A percentile compares a stretch with the other conserved stretches of the same genome.
phyloP scores from a whole-genome alignment of 306 rosid genomes.

The Hylodesmum podocarpum region DNA sequence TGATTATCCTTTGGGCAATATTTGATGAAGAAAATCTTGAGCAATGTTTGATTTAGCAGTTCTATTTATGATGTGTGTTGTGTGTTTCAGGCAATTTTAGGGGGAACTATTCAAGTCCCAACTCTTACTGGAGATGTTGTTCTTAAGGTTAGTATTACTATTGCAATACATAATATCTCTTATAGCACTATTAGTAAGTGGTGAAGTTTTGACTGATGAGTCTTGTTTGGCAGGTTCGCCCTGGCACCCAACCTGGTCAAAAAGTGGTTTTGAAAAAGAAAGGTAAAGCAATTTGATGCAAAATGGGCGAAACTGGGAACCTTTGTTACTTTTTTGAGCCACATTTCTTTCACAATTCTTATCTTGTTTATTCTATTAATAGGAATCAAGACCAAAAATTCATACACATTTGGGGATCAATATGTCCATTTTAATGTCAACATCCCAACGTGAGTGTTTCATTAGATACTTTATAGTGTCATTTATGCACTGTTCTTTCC shows the following conservation, averaged over 20 bases:
- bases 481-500: background rate
- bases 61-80: background rate
- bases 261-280: slow-evolving; percentile 90
- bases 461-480: background rate
- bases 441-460: slow-evolving; percentile 73
- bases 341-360: background rate
- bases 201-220: background rate
- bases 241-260: slow-evolving; percentile 90
- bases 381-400: slow-evolving; percentile 72
- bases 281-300: slow-evolving; percentile 52
- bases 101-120: slow-evolving; percentile 90
- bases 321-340: background rate
- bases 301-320: background rate
- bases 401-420: slow-evolving; percentile 75
- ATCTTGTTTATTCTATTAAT: slow-evolving; percentile 16
- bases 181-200: background rate
- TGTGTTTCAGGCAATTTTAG: slow-evolving; percentile 75
- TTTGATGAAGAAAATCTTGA: background rate
- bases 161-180: slow-evolving; percentile 7
- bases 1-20: slow-evolving; percentile 4
- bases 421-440: slow-evolving; percentile 89
- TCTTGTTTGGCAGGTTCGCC: slow-evolving; percentile 63
- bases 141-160: slow-evolving; percentile 62
- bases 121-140: slow-evolving; percentile 87
- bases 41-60: background rate